These are phyloP conservation scores for Alloteropsis semialata DNA, from an alignment of 176 grass and related monocot genomes.

Conservation along the genomic window DNA sequence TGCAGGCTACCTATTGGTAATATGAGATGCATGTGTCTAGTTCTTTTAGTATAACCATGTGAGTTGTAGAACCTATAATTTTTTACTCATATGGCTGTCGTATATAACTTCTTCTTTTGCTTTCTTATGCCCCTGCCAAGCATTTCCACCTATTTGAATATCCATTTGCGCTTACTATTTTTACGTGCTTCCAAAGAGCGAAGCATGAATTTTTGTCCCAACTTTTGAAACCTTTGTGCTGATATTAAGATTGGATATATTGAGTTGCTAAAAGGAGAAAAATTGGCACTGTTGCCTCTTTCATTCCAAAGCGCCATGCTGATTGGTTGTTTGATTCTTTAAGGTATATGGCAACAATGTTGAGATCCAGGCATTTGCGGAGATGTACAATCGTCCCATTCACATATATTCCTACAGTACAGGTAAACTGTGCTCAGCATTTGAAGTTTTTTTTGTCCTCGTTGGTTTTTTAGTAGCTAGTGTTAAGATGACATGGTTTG, in stretches of 20 bases:
- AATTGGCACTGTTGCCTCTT: not conserved
- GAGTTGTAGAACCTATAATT: not conserved
- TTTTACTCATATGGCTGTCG: not conserved
- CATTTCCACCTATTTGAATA: conserved; percentile 10
- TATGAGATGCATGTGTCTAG: not conserved
- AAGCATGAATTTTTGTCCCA: not conserved
- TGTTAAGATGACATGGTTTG: conserved; percentile 14
- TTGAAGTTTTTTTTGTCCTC: not conserved
- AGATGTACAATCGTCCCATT: conserved; percentile 99
- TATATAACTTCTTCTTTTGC: not conserved
- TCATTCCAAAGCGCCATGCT: conserved; percentile 16
- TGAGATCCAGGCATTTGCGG: conserved; percentile 98
- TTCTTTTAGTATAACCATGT: not conserved
- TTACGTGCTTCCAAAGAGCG: not conserved
- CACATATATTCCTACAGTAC: conserved; percentile 97
- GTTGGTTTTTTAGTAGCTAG: not conserved
- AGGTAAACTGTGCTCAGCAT: conserved; percentile 42
- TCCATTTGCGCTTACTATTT: not conserved
- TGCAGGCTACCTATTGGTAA: not conserved
- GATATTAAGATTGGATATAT: not conserved
- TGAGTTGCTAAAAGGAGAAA: not conserved
- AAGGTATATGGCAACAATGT: conserved; percentile 99
- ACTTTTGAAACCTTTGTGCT: conserved; percentile 3
- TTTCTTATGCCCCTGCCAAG: not conserved
- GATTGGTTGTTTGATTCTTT: conserved; percentile 5